Evolutionary conservation across 2,329 filamentous ascomycete genomes (phyloP).

Genomic region (Colletotrichum tamarilloi): DNA sequence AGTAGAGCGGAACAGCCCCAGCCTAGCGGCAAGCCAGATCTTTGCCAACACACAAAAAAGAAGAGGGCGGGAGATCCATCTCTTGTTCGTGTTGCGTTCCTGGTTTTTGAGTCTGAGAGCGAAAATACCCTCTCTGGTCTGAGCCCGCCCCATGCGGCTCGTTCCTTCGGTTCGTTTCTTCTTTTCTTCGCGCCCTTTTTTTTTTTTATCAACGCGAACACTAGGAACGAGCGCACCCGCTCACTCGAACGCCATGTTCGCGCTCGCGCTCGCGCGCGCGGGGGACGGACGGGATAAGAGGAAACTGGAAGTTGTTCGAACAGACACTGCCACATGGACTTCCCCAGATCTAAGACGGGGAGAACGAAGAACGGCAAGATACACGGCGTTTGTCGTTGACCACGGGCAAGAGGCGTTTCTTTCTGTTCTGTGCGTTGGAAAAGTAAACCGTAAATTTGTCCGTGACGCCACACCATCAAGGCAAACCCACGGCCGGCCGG

Average conservation of each 20-base stretch:
- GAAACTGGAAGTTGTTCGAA: neutral
- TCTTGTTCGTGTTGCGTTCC: neutral
- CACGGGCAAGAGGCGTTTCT: neutral
- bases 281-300: neutral
- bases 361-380: neutral
- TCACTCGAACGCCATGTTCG: neutral
- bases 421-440: neutral
- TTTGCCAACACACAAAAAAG: too few species aligned
- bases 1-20: neutral
- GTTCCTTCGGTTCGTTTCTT: slow-evolving; percentile 3
- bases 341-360: neutral
- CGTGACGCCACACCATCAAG: neutral
- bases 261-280: too few species aligned
- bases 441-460: neutral
- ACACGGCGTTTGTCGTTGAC: neutral
- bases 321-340: neutral
- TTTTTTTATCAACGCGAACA: neutral
- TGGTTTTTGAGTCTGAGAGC: neutral
- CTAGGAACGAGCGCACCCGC: neutral
- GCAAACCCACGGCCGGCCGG: neutral
- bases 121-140: neutral
- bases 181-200: neutral
- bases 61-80: neutral
- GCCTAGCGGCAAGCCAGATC: neutral
- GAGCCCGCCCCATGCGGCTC: neutral